Evolutionary conservation across 2,329 filamentous ascomycete genomes (phyloP), one percentile per base, ranked within the genome.

Genomic region (Penicillium brasilianum): DNA sequence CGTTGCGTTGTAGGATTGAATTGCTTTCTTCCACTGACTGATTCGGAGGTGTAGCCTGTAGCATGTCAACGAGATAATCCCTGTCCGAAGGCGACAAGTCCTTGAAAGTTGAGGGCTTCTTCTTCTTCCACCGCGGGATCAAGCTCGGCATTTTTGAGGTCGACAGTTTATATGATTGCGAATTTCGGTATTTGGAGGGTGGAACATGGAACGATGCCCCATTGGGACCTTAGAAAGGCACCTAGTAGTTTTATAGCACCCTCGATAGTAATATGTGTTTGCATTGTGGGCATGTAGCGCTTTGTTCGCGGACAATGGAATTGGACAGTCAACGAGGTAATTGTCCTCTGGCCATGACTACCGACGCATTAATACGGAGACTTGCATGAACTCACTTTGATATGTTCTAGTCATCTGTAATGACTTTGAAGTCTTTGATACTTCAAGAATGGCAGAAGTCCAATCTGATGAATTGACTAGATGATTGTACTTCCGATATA

Each of bases 41-140:
- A 28, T 22, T n/a, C 2, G 50, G 50, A 2, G 22, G 14, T 18
- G 50, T 53, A n/a, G 34, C 22, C 20, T 39, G 34, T 14, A 53
- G 50, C 13, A 53, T 4, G n/a, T 28, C 50, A n/a, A 53, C 34
- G 6, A 53, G 9, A 6, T 53, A 53, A 9, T 53, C 36, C 11
- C 50, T 53, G 3, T 53, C 36, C 13, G 50, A 41, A 0, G 34
- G 8, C 1, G 36, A 41, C 9, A 53, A 28, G 2, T 37, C 34
- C 8, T 41, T 28, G 36, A 53, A 53, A 25, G 50, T 39, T 8
- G 50, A 28, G 16, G 36, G 50, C 2, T 25, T 28, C 22, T 41
- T 53, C 4, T 41, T 53, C 50, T 53, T 53, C 36, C 50, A 53
- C 25, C 50, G 32, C 41, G 50, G 50, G 13, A 53, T 53, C 4